A percentile compares a stretch with the other conserved stretches of the same genome.
Evolutionary conservation across 345 rosid species (phyloP).

Genomic region (Bruguiera parviflora): DNA sequence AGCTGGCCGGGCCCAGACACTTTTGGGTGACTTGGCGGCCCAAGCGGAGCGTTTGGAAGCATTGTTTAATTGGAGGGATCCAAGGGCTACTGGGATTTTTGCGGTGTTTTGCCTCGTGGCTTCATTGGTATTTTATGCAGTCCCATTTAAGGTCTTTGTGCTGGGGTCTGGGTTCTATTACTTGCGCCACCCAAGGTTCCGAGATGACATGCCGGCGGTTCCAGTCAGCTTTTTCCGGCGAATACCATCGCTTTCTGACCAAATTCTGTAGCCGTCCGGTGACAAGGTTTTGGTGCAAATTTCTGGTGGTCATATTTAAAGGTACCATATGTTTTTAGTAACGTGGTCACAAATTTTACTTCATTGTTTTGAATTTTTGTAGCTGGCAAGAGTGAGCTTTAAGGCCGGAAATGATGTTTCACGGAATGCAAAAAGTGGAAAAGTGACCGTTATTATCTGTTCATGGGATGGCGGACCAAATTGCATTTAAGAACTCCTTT

Average conservation of each 20-base stretch:
- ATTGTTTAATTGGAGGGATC: constrained; percentile 76
- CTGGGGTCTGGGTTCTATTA: constrained; percentile 66
- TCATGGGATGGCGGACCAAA: constrained; percentile 3
- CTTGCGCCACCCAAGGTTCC: constrained; percentile 82
- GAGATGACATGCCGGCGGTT: constrained; percentile 77
- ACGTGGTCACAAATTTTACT: background rate
- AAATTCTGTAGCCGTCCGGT: constrained; percentile 39
- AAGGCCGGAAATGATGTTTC: background rate
- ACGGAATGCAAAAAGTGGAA: background rate
- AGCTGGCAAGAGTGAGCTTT: background rate
- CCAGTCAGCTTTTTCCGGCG: constrained; percentile 75
- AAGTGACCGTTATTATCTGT: constrained; percentile 20
- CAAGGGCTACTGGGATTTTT: constrained; percentile 80
- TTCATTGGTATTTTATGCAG: constrained; percentile 61
- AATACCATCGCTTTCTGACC: constrained; percentile 81
- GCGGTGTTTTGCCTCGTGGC: constrained; percentile 60
- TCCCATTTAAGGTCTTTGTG: constrained; percentile 61
- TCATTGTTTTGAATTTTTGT: background rate
- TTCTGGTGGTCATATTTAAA: background rate
- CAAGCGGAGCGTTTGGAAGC: constrained; percentile 88
- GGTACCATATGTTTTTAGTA: background rate
- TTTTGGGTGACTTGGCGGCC: constrained; percentile 78
- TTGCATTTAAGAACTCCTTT: too few relatives aligned
- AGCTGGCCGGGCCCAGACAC: constrained; percentile 76
- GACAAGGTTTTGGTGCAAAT: background rate